Conservation (phyloP, 2,329 filamentous ascomycete species). For the Verruconis gallopava region DNA sequence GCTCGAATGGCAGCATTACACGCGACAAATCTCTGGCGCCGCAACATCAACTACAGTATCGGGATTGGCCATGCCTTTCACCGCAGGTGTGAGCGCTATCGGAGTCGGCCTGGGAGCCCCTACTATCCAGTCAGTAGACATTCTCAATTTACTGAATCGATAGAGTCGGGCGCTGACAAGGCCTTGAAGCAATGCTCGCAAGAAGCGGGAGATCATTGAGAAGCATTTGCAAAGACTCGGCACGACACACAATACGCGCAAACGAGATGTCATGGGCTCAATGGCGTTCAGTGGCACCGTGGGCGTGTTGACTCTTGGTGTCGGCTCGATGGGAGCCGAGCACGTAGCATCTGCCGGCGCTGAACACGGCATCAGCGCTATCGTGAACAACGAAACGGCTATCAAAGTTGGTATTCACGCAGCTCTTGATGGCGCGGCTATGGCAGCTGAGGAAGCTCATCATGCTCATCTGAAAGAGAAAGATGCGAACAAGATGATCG, state of each 20-base stretch:
- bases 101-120: slow-evolving; percentile 5
- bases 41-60: slow-evolving; percentile 5
- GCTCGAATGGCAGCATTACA: slow-evolving; percentile 7
- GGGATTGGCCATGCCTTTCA: slow-evolving; percentile 5
- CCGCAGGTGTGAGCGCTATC: neutral
- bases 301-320: slow-evolving; percentile 4
- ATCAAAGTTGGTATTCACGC: slow-evolving; percentile 3
- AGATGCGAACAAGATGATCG: neutral
- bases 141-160: no score
- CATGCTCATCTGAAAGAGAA: neutral
- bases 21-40: neutral
- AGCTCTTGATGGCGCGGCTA: neutral
- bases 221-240: slow-evolving; percentile 4
- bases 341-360: neutral
- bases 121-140: no score
- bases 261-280: neutral
- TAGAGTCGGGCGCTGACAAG: no score
- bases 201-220: slow-evolving; percentile 6
- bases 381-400: slow-evolving; percentile 5
- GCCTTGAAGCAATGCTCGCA: slow-evolving; percentile 7
- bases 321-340: slow-evolving; percentile 1
- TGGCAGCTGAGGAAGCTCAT: slow-evolving; percentile 2
- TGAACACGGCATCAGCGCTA: slow-evolving; percentile 3
- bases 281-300: slow-evolving; percentile 1
- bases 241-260: slow-evolving; percentile 4